Conservation (phyloP, 768 basidiomycete genomes). For the Collybia sordida region DNA sequence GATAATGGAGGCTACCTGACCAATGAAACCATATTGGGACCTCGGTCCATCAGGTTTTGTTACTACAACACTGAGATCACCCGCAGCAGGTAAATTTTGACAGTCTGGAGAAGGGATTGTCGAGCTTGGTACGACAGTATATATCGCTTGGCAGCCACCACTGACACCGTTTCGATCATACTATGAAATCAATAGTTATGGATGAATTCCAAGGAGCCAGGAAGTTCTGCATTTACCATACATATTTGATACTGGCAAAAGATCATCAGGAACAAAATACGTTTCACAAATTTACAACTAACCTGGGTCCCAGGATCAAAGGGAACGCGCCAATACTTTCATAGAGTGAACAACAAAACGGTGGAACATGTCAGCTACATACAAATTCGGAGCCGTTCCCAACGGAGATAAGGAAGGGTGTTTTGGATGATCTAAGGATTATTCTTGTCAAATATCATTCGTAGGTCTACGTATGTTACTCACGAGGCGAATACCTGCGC, state of each 20-base stretch:
- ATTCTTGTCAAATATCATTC: background rate
- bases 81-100: conserved; percentile 37
- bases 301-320: conserved; percentile 47
- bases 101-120: conserved; percentile 34
- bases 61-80: conserved; percentile 32
- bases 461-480: conserved; percentile 1
- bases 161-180: conserved; percentile 45
- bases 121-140: conserved; percentile 45
- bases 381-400: conserved; percentile 34
- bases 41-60: conserved; percentile 36
- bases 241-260: conserved; percentile 51
- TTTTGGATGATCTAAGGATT: conserved; percentile 32
- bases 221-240: conserved; percentile 38
- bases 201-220: background rate
- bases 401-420: conserved; percentile 42
- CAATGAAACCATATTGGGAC: conserved; percentile 43
- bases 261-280: background rate
- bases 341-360: background rate
- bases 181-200: conserved; percentile 22
- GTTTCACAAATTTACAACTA: background rate
- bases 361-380: conserved; percentile 9
- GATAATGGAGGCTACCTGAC: conserved; percentile 31
- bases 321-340: conserved; percentile 49
- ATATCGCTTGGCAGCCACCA: conserved; percentile 53
- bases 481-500: conserved; percentile 51